Percentiles rank a stretch among this genome's conserved stretches.
Conservation (phyloP, 2,329 filamentous ascomycete species). For the Karstenula rhodostoma region DNA sequence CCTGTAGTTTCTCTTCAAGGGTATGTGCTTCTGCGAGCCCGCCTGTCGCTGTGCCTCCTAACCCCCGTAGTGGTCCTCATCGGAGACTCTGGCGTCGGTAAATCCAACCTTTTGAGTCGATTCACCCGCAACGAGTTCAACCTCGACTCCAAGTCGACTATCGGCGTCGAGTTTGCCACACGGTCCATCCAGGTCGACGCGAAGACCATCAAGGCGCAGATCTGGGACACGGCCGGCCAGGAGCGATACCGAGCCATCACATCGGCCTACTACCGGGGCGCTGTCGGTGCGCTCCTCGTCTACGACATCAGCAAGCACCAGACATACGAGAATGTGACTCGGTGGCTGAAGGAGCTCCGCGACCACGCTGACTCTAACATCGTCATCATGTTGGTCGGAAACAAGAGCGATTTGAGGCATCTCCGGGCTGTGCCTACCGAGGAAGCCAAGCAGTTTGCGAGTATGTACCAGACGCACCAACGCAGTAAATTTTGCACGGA, state of each 20-base stretch:
- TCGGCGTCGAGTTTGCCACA: constrained; percentile 98
- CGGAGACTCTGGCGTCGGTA: constrained; percentile 98
- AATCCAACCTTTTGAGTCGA: constrained; percentile 98
- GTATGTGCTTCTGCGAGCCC: constrained; percentile 57
- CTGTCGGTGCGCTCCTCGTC: constrained; percentile 94
- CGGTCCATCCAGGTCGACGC: constrained; percentile 98
- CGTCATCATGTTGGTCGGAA: constrained; percentile 99
- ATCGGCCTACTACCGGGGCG: constrained; percentile 97
- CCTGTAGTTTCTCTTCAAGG: constrained; percentile 96
- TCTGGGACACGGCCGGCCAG: constrained; percentile 99
- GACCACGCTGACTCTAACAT: constrained; percentile 99
- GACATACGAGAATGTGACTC: constrained; percentile 98
- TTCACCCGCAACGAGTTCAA: constrained; percentile 99
- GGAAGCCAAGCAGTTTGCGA: constrained; percentile 97
- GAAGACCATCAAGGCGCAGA: constrained; percentile 99
- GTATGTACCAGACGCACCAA: constrained; percentile 61
- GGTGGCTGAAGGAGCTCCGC: constrained; percentile 98
- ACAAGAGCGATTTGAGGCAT: constrained; percentile 99
- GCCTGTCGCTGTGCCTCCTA: constrained; percentile 31
- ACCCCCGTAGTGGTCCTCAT: constrained; percentile 84
- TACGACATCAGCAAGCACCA: constrained; percentile 99
- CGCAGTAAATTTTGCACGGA: not conserved
- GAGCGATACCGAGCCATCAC: constrained; percentile 99
- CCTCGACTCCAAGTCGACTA: constrained; percentile 98
- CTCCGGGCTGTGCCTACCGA: constrained; percentile 96